A percentile compares a stretch with the other conserved stretches of the same genome.
Evolutionary conservation across 306 rosid genomes (phyloP).

Genomic region (Prunus mira): DNA sequence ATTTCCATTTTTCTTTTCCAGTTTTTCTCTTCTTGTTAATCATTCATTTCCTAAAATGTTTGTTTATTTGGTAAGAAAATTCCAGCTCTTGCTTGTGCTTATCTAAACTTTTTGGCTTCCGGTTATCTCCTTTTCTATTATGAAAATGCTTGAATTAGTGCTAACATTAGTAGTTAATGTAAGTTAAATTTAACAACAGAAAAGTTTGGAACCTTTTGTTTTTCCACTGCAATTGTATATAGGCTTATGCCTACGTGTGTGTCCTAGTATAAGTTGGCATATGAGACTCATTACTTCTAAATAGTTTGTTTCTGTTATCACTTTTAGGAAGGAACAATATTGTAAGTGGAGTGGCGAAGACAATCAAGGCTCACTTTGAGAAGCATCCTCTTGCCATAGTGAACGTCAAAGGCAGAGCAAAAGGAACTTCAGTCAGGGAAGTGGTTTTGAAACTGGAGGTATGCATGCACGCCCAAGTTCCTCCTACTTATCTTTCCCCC

Average conservation of each 20-base stretch:
- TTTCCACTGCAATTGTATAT: background rate
- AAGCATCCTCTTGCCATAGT: conserved; percentile 81
- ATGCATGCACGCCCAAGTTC: conserved; percentile 14
- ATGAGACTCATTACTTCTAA: background rate
- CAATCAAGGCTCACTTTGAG: conserved; percentile 62
- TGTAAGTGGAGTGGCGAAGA: conserved; percentile 69
- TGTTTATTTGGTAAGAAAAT: background rate
- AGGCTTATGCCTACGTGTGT: background rate
- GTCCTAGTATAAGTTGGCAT: background rate
- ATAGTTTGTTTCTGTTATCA: background rate
- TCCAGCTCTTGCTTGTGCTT: background rate
- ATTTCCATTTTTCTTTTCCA: conserved; percentile 18
- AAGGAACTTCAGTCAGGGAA: conserved; percentile 84
- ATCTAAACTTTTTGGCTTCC: background rate
- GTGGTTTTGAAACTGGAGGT: conserved; percentile 83
- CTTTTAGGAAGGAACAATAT: conserved; percentile 72
- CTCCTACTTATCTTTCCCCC: background rate
- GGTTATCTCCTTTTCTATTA: no score
- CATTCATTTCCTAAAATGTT: background rate
- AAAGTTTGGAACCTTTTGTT: background rate
- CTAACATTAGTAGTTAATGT: background rate
- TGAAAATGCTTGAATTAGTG: background rate
- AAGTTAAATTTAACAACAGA: background rate
- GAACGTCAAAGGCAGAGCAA: conserved; percentile 85
- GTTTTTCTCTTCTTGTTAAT: background rate